Conservation (phyloP, 768 basidiomycete species). For the Suillus luteus region DNA sequence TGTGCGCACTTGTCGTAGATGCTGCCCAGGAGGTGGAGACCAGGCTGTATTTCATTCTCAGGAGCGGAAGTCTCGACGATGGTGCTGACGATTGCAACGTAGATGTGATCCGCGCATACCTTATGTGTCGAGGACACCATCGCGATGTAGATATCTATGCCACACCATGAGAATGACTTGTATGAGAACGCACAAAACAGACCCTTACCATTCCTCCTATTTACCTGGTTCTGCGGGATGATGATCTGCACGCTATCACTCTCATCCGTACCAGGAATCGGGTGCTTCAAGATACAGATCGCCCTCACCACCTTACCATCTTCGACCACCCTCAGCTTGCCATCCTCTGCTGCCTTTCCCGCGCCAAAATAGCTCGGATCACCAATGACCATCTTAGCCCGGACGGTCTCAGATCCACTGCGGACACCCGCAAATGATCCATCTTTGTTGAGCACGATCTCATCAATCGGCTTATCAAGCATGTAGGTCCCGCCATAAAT, state of each 20-base stretch:
- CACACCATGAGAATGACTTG: slow-evolving; percentile 11
- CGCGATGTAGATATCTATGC: slow-evolving; percentile 94
- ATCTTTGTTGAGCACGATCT: slow-evolving; percentile 81
- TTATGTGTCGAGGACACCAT: slow-evolving; percentile 97
- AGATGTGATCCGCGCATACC: slow-evolving; percentile 93
- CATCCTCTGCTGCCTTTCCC: slow-evolving; percentile 59
- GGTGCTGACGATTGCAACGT: slow-evolving; percentile 97
- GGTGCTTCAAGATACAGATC: slow-evolving; percentile 97
- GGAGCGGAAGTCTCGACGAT: slow-evolving; percentile 95
- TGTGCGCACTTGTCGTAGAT: slow-evolving; percentile 87
- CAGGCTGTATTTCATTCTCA: slow-evolving; percentile 90
- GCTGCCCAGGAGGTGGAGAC: slow-evolving; percentile 86
- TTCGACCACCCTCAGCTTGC: slow-evolving; percentile 87
- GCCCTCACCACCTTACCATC: slow-evolving; percentile 94
- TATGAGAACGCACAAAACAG: slow-evolving; percentile 2
- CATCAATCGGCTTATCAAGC: slow-evolving; percentile 94
- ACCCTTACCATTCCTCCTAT: slow-evolving; percentile 81
- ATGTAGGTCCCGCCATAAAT: slow-evolving; percentile 99
- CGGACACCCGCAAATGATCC: slow-evolving; percentile 95
- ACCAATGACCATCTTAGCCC: slow-evolving; percentile 96
- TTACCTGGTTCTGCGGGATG: slow-evolving; percentile 98
- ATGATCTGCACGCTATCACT: slow-evolving; percentile 96
- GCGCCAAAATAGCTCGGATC: slow-evolving; percentile 97
- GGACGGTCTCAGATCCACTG: slow-evolving; percentile 87
- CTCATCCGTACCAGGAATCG: slow-evolving; percentile 96